phyloP scores from a whole-genome alignment of 257 asterid genomes.

The Nicotiana benthamiana region DNA sequence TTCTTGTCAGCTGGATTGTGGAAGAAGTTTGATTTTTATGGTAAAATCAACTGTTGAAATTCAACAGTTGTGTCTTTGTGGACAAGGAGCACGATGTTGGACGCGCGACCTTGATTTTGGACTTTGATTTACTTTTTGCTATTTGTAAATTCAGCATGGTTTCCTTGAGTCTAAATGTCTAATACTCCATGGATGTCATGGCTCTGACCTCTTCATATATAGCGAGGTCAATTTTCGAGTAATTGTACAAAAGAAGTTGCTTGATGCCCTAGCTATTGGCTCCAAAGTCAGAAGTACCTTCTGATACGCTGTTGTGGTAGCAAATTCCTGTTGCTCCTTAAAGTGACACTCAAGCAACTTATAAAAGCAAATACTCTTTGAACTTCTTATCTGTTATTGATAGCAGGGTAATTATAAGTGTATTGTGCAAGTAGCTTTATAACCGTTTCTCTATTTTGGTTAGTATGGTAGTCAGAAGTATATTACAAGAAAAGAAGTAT shows the following conservation, averaged over 20 bases:
- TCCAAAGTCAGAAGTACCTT: not conserved
- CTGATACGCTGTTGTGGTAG: not conserved
- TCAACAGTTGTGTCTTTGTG: not conserved
- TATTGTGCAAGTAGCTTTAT: not conserved
- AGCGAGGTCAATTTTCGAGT: not conserved
- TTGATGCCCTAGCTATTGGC: not conserved
- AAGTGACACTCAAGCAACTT: too few species aligned
- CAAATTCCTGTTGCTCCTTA: not conserved
- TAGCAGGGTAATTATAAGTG: not conserved
- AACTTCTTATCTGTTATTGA: not conserved
- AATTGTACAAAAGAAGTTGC: not conserved
- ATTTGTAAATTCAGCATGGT: not conserved
- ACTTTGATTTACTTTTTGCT: not conserved
- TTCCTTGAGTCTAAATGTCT: not conserved
- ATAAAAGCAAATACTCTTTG: too few species aligned
- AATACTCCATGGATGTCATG: not conserved
- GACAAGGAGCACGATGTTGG: not conserved
- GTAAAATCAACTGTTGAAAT: not conserved
- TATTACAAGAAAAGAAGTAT: not conserved
- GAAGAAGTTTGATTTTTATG: not conserved
- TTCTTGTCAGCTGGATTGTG: not conserved
- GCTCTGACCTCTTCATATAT: not conserved
- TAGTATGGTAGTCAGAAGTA: not conserved
- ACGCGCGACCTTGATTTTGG: not conserved
- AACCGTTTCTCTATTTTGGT: not conserved